Base-by-base conservation (phyloP, 768 basidiomycete species). In the Suillus placidus region DNA sequence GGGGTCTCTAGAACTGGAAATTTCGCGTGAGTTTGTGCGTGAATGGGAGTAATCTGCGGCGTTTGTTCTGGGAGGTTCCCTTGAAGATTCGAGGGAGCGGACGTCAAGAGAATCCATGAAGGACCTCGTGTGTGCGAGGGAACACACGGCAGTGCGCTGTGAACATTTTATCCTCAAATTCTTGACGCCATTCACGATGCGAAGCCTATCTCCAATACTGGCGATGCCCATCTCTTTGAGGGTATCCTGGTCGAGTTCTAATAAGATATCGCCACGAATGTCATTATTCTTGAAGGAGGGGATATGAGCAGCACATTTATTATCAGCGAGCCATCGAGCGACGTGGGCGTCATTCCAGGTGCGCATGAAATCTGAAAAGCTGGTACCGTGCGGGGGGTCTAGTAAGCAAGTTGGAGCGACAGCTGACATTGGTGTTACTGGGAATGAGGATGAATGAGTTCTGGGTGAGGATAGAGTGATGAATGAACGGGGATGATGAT, bases 121-220 rank as follows among this genome's bases (percentile, higher is more conserved):
- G 7, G 64, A n/a, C 8, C 64, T 64, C 14, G 51, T 6, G 1
- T 56, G 68, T 2, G 60, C 32, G 9, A 51, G 30, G 6, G 66
- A 54, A 43, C 52, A 49, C 6, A 23, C 60, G 47, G 54, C 51
- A 43, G 42, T 64, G 65, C 66, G 72, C 3, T 74, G 64, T 4
- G 80, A 74, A 57, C 87, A 88, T 67, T 83, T 84, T 68, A 86
- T 84, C 40, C 96, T 82, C 18, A 99, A 82, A 6, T 80, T 74
- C 74, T 95, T 95, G 66, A 99, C 91, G 1, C 89, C 97, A 64
- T 87, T 91, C 23, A 94, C 72, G 60, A 99, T 91, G 73, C 94
- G 85, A 9, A 98, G 87, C 58, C 96, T 82, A 77, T 99, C 97
- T 13, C 97, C 97, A 49, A 99, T 90, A 77, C 91, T 94, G 38